Percentiles rank a stretch among this genome's conserved stretches.
These are phyloP conservation scores for Neonothopanus nambi DNA, from an alignment of 1,284 basidiomycete genomes.

Conservation along the genomic window DNA sequence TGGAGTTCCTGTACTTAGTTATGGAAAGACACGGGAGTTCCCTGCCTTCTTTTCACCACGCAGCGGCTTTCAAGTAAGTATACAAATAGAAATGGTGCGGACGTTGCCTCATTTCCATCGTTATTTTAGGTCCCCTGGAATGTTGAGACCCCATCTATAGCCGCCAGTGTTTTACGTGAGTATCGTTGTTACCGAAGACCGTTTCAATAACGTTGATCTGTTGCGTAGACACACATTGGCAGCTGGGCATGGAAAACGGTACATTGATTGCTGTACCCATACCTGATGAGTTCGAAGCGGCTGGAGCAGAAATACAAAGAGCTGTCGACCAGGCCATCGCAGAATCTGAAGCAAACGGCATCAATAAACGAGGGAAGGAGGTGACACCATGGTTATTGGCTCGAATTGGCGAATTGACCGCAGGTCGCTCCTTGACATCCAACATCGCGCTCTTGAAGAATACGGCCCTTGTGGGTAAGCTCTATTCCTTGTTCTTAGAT, in stretches of 20 bases:
- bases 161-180: conserved; percentile 74
- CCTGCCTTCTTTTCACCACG: conserved; percentile 91
- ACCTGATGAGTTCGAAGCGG: conserved; percentile 71
- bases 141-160: conserved; percentile 56
- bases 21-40: conserved; percentile 77
- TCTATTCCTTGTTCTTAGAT: conserved; percentile 2
- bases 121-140: conserved; percentile 66
- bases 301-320: conserved; percentile 72
- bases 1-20: conserved; percentile 90
- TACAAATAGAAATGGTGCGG: neutral
- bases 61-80: conserved; percentile 78
- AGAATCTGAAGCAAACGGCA: conserved; percentile 83
- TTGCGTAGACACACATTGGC: conserved; percentile 54
- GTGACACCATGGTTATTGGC: conserved; percentile 94
- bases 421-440: conserved; percentile 69
- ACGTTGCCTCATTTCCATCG: neutral
- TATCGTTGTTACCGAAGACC: conserved; percentile 8
- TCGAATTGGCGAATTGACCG: conserved; percentile 82
- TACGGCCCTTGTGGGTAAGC: conserved; percentile 82
- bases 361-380: conserved; percentile 85
- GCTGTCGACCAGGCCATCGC: conserved; percentile 84
- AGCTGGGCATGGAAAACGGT: conserved; percentile 69
- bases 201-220: neutral
- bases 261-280: conserved; percentile 91
- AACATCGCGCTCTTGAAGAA: conserved; percentile 93